Percentiles rank a stretch among this genome's conserved stretches.
Conservation (phyloP, 768 basidiomycete genomes). For the Agrocybe praecox region DNA sequence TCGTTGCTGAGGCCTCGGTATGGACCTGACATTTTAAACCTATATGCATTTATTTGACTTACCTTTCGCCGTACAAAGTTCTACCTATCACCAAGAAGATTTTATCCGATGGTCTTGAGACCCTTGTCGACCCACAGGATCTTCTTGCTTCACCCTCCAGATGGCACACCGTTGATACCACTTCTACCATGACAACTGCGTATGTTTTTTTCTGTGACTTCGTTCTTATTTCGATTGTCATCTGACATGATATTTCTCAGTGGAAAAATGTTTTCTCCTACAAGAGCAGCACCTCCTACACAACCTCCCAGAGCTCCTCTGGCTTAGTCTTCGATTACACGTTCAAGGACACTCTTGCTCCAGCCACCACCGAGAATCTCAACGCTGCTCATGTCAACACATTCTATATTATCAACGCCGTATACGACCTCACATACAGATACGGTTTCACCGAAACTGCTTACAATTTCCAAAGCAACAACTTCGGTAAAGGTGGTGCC, state of each 20-base stretch:
- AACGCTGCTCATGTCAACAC: conserved; percentile 53
- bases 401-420: conserved; percentile 62
- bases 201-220: neutral
- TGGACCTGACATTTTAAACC: conserved; percentile 22
- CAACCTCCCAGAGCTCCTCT: conserved; percentile 35
- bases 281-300: conserved; percentile 25
- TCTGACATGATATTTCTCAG: conserved; percentile 2
- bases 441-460: conserved; percentile 57
- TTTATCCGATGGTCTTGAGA: conserved; percentile 50
- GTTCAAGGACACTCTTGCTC: conserved; percentile 32
- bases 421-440: conserved; percentile 47
- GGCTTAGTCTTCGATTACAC: conserved; percentile 41
- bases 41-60: neutral
- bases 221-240: neutral
- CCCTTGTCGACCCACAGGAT: conserved; percentile 57
- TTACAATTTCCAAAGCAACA: conserved; percentile 54
- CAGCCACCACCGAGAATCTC: conserved; percentile 42
- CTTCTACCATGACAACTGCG: neutral
- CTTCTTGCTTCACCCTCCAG: conserved; percentile 52
- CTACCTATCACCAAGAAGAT: conserved; percentile 54
- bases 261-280: conserved; percentile 33
- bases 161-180: conserved; percentile 31
- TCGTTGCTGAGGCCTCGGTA: conserved; percentile 41
- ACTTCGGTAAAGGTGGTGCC: conserved; percentile 53
- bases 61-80: conserved; percentile 32